Evolutionary conservation across 148 eudicot species (phyloP), one percentile per base, ranked within the genome.

Genomic region (Nepenthes gracilis): DNA sequence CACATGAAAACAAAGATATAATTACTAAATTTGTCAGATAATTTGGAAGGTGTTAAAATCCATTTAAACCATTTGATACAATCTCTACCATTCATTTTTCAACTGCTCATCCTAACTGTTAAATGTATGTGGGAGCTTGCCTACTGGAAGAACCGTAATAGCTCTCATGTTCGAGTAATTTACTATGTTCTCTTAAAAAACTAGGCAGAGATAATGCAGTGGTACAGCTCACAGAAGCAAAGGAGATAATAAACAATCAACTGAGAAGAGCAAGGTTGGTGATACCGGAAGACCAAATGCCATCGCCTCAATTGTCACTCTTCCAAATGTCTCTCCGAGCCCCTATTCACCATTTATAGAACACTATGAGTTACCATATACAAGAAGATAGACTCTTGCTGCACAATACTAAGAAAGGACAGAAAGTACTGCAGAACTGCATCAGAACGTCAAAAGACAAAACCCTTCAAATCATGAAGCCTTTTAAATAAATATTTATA

Each of bases 221-320:
- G 23, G 23, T 23, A 23, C 23, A 23, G n/a, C n/a, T 10, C 35
- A 32, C 14, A 43, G 12, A 58, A 47, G 58, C 10, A 58, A 58
- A 52, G 32, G n/a, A 23, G 15, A 37, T 23, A 40, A 14, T 38
- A 47, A 51, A 57, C 48, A 52, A 49, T 5, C 13, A 49, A 40
- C 15, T 5, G 51, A 34, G 61, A 62, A 35, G 35, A 64, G 53
- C 57, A 34, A 70, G 72, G 62, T 49, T 62, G 67, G 67, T 58
- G 78, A 52, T 84, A 93, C 98, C 67, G 98, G 95, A 74, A 88
- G 86, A 65, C 96, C 96, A 69, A 84, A 93, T 55, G 98, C 95
- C 98, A 93, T 93, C 60, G 96, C 98, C 80, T 93, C 98, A 57
- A 88, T 82, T 40, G 98, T 88, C 43, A 93, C 96, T 72, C 98